Base-by-base conservation (phyloP, 257 asterid species). In the Ligustrum vulgare region DNA sequence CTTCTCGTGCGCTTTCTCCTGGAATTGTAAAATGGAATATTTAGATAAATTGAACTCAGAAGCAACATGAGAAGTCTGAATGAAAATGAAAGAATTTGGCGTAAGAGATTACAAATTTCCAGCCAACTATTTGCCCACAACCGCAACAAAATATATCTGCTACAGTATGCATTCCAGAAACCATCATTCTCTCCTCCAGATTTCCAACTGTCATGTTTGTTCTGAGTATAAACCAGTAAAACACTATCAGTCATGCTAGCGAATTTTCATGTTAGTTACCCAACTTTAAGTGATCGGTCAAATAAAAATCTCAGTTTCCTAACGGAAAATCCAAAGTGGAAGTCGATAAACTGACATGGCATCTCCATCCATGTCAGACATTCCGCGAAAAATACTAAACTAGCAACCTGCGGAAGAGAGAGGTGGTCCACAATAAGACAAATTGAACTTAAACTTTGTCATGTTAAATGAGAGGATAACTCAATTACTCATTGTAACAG, bases 51-150 rank as follows among this genome's bases (percentile, higher is more conserved):
- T 31, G 60, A 67, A 60, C 39, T 64, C 13, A 18, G 5, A 22
- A 11, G 6, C 20, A 49, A 45, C 37, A 32, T 62, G 45, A 43
- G 33, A 71, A 36, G 8, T 62, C 36, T 2, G 13, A 47, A 43
- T 1, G 43, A 72, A 35, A 71, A 64, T 10, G 3, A 28, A 41
- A 28, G 32, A 11, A n/a, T 12, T 35, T 12, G 41, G 23, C 3
- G 68, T 0, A 37, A 73, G 79, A 70, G 67, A 67, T 67, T 86
- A 93, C 97, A 37, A 91, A 91, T 93, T 93, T 93, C 97, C 98
- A 93, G 71, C 98, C 97, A 68, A 90, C 84, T 45, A 84, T 81
- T 64, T 90, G 94, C 39, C 97, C 94, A 49, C 98, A 93, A 70
- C 75, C 83, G 84, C 91, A 87, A 82, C 98, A 93, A 79, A 83